Percentiles rank a stretch among this genome's conserved stretches.
Evolutionary conservation across 1,284 basidiomycete species (phyloP).

Genomic region (Mycosarcoma maydis): DNA sequence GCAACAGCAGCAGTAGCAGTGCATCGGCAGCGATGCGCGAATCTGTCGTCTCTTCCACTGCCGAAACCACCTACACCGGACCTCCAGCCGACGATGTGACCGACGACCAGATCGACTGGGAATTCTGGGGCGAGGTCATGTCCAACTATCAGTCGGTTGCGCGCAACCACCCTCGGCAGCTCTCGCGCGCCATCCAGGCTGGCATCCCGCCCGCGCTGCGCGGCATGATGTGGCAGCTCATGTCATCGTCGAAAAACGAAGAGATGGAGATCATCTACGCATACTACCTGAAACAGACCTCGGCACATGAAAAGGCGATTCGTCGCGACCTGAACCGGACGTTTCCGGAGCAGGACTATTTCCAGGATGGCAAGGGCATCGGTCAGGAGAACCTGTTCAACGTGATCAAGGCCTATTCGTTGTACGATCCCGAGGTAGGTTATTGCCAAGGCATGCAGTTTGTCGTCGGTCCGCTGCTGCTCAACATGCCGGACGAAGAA

Average conservation of each 20-base stretch:
- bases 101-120: constrained; percentile 71
- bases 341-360: constrained; percentile 97
- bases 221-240: constrained; percentile 98
- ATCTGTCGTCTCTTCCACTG: neutral
- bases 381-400: constrained; percentile 97
- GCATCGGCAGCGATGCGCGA: constrained; percentile 1
- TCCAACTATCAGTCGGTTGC: constrained; percentile 70
- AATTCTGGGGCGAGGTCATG: constrained; percentile 96
- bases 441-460: constrained; percentile 93
- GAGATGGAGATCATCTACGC: constrained; percentile 88
- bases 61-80: constrained; percentile 20
- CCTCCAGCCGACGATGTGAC: constrained; percentile 34
- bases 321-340: constrained; percentile 87
- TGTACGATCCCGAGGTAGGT: constrained; percentile 94
- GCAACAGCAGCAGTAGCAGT: neutral
- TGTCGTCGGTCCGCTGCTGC: constrained; percentile 87
- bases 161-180: constrained; percentile 70
- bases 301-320: constrained; percentile 92
- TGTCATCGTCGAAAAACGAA: constrained; percentile 86
- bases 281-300: constrained; percentile 80
- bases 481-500: constrained; percentile 77
- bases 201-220: constrained; percentile 87
- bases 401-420: constrained; percentile 94
- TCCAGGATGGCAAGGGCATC: constrained; percentile 83
- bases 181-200: constrained; percentile 88